A percentile compares a stretch with the other conserved stretches of the same genome.
Conservation (phyloP, 192 early-diverging fungal genomes). For the Chytriomyces confervae region DNA sequence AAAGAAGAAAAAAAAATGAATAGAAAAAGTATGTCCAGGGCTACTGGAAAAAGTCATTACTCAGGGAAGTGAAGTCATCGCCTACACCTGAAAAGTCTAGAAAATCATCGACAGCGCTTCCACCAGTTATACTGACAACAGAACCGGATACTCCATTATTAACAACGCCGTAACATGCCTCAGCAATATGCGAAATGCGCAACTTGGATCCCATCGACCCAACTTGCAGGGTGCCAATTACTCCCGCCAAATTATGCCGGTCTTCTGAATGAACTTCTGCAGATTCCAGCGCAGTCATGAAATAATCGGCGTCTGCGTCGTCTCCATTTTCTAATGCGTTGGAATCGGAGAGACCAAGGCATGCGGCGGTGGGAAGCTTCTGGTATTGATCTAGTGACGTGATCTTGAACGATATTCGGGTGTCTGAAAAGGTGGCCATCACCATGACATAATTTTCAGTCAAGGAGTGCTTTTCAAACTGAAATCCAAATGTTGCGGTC, state of each 20-base stretch:
- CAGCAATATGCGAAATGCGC: background rate
- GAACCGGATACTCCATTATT: background rate
- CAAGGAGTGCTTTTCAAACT: slow-evolving; percentile 3
- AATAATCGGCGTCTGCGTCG: background rate
- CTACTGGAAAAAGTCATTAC: slow-evolving; percentile 1
- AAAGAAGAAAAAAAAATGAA: no score
- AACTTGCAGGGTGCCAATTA: background rate
- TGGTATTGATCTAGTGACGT: slow-evolving; percentile 8
- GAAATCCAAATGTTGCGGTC: background rate
- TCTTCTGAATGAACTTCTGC: background rate
- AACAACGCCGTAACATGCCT: background rate
- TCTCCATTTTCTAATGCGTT: background rate
- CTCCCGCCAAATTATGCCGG: background rate
- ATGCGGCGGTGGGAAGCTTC: background rate
- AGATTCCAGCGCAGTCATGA: background rate
- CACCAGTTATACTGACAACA: background rate
- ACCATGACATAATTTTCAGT: slow-evolving; percentile 1
- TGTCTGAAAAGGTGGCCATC: background rate
- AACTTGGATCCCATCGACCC: background rate
- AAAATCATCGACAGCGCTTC: background rate
- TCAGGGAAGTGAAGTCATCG: background rate
- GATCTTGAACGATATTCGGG: slow-evolving; percentile 10
- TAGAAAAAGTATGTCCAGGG: no score
- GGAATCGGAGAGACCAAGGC: background rate
- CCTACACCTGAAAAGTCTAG: background rate